Conservation (phyloP, 768 basidiomycete species). For the Amanita pseudoporphyria region DNA sequence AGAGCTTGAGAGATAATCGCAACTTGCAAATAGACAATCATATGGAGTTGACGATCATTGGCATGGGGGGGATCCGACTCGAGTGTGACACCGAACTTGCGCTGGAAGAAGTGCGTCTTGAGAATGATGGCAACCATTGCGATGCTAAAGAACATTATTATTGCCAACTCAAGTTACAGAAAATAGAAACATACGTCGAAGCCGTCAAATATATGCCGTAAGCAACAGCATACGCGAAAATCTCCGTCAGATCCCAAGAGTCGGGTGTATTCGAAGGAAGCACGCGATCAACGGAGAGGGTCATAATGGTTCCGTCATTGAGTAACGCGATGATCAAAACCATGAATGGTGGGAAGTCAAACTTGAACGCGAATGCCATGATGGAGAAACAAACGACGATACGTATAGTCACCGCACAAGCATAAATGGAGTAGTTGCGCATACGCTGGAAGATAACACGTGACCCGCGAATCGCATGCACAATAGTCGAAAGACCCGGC, state of each 20-base stretch:
- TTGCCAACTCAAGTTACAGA: constrained; percentile 8
- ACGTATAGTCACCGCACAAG: constrained; percentile 94
- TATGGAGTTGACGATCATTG: constrained; percentile 75
- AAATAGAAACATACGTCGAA: constrained; percentile 60
- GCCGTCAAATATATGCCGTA: constrained; percentile 91
- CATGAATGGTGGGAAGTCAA: constrained; percentile 99
- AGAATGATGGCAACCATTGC: constrained; percentile 77
- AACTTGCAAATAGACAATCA: constrained; percentile 91
- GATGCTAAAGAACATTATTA: constrained; percentile 33
- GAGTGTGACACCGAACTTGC: constrained; percentile 70
- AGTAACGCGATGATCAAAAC: constrained; percentile 94
- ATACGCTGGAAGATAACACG: constrained; percentile 99
- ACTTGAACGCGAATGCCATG: constrained; percentile 91
- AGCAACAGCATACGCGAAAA: constrained; percentile 90
- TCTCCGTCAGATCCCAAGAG: constrained; percentile 93
- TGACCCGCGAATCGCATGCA: constrained; percentile 96
- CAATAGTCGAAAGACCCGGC: constrained; percentile 97
- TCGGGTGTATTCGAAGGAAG: constrained; percentile 89
- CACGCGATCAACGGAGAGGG: constrained; percentile 91
- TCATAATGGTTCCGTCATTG: constrained; percentile 99
- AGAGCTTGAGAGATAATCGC: constrained; percentile 98
- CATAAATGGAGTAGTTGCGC: constrained; percentile 98
- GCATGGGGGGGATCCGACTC: constrained; percentile 25
- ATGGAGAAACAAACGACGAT: constrained; percentile 97
- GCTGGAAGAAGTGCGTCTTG: constrained; percentile 83